These are phyloP conservation scores for Melocanna baccifera DNA, from an alignment of 176 grass and related monocot species.

Conservation along the genomic window DNA sequence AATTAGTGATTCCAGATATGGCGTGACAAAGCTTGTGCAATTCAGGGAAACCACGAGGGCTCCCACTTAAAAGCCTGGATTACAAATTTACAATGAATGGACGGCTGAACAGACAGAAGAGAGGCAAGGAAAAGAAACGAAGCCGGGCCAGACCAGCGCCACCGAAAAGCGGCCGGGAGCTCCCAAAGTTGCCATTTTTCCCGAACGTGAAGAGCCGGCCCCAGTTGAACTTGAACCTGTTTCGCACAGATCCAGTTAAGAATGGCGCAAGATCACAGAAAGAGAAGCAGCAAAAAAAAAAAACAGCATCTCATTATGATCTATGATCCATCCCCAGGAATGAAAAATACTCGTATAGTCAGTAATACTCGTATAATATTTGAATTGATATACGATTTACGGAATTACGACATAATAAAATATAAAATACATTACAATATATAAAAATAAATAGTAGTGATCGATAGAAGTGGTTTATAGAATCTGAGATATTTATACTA, in stretches of 20 bases:
- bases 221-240: not conserved
- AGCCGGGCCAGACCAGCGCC: not conserved
- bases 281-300: no score
- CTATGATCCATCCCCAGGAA: constrained; percentile 17
- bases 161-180: not conserved
- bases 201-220: not conserved
- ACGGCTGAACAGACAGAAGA: not conserved
- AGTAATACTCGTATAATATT: not conserved
- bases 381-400: no score
- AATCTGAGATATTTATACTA: no score
- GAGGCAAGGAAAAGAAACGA: not conserved
- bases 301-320: constrained; percentile 35
- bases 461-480: no score
- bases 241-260: constrained; percentile 20
- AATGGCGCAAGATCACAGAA: not conserved
- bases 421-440: no score
- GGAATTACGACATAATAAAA: no score
- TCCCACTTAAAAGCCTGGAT: not conserved
- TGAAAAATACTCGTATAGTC: not conserved
- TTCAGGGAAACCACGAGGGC: not conserved
- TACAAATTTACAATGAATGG: constrained; percentile 24
- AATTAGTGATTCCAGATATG: not conserved
- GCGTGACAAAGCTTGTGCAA: not conserved
- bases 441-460: no score
- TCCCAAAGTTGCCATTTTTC: not conserved